Conservation (phyloP, 257 asterid species). For the Nicotiana noctiflora region DNA sequence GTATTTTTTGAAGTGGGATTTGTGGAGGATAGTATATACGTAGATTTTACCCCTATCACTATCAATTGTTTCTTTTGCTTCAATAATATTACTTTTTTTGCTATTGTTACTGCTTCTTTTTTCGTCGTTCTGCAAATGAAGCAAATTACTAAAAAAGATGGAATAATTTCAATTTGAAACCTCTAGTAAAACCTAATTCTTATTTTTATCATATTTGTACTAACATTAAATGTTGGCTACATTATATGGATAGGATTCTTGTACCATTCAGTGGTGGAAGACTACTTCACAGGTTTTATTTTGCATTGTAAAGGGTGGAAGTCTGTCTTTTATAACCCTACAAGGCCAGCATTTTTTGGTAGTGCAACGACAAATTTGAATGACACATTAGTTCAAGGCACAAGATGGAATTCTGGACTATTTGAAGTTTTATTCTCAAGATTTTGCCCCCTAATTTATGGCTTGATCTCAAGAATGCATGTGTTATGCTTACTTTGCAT, state of each 20-base stretch:
- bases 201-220: neutral
- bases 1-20: no score
- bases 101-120: no score
- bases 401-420: slow-evolving; percentile 45
- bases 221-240: neutral
- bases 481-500: slow-evolving; percentile 19
- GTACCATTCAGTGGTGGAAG: slow-evolving; percentile 45
- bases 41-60: no score
- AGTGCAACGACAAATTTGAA: slow-evolving; percentile 33
- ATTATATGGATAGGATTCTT: slow-evolving; percentile 47
- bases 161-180: neutral
- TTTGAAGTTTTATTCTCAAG: slow-evolving; percentile 26
- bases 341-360: slow-evolving; percentile 42
- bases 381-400: slow-evolving; percentile 44
- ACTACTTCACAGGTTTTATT: slow-evolving; percentile 35
- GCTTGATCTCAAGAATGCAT: slow-evolving; percentile 25
- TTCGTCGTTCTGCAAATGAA: no score
- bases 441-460: slow-evolving; percentile 33
- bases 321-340: slow-evolving; percentile 34
- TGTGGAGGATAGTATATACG: no score
- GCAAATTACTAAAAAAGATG: no score
- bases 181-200: neutral
- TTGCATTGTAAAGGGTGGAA: slow-evolving; percentile 55
- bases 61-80: no score
- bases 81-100: no score